phyloP scores from a whole-genome alignment of 768 basidiomycete genomes.

The Termitomyces bulborhizus region DNA sequence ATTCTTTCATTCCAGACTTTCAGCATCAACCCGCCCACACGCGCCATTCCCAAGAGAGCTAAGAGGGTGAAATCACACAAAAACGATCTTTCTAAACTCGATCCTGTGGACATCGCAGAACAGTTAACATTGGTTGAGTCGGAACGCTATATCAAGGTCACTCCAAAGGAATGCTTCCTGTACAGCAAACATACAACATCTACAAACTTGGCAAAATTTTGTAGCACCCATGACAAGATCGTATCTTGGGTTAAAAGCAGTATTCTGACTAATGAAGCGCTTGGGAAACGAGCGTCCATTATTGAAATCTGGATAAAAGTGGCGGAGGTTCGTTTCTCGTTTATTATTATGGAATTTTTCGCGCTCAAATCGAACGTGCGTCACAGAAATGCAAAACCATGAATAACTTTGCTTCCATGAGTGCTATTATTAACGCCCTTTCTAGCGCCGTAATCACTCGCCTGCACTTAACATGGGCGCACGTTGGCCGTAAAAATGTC shows the following conservation, averaged over 20 bases:
- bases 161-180: conserved; percentile 66
- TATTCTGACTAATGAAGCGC: conserved; percentile 44
- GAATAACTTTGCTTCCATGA: conserved; percentile 65
- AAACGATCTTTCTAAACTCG: conserved; percentile 59
- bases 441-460: conserved; percentile 52
- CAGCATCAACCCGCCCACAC: conserved; percentile 20
- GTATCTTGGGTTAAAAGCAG: conserved; percentile 63
- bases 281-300: conserved; percentile 49
- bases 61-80: conserved; percentile 45
- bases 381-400: conserved; percentile 55
- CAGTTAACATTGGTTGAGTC: conserved; percentile 78
- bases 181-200: conserved; percentile 40
- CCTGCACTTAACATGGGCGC: conserved; percentile 62
- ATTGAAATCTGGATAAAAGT: conserved; percentile 75
- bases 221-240: conserved; percentile 55
- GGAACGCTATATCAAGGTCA: conserved; percentile 61
- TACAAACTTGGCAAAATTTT: conserved; percentile 47
- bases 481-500: conserved; percentile 42
- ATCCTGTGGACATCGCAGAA: conserved; percentile 67
- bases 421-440: conserved; percentile 58
- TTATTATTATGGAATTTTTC: not conserved
- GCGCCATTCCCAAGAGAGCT: conserved; percentile 25
- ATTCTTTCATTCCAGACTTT: conserved; percentile 32
- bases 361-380: not conserved
- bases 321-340: conserved; percentile 47